phyloP scores from a whole-genome alignment of 176 grass and related monocot genomes.

The Carex myosuroides region DNA sequence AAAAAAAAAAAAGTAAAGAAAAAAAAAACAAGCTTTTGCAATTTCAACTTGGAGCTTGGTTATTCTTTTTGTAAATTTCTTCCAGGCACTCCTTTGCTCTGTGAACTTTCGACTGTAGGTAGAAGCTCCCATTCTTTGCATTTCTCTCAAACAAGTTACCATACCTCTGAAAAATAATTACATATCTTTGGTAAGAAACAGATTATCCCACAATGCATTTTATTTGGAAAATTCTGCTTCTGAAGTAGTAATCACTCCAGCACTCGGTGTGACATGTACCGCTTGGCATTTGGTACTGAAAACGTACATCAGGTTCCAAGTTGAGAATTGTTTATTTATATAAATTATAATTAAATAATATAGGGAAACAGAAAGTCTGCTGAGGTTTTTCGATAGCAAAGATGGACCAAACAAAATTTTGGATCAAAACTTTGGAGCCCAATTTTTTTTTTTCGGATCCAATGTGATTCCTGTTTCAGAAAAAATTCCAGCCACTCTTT shows the following conservation, averaged over 20 bases:
- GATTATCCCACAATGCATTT: background rate
- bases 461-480: no score
- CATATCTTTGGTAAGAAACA: background rate
- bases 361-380: no score
- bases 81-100: slow-evolving; percentile 83
- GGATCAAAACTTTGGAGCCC: no score
- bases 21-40: background rate
- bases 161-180: slow-evolving; percentile 39
- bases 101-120: slow-evolving; percentile 90
- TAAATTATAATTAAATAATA: no score
- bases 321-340: no score
- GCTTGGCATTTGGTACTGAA: background rate
- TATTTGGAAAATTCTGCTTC: background rate
- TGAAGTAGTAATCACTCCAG: background rate
- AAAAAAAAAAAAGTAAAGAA: background rate
- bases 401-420: no score
- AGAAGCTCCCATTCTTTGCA: slow-evolving; percentile 76
- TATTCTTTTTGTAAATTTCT: slow-evolving; percentile 60
- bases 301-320: background rate
- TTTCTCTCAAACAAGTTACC: slow-evolving; percentile 85
- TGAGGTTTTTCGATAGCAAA: no score
- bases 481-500: no score
- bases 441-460: no score
- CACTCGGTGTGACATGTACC: background rate
- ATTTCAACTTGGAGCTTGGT: slow-evolving; percentile 18